Percentiles rank a stretch among this genome's conserved stretches.
phyloP scores from a whole-genome alignment of 2,329 filamentous ascomycete genomes.

The Diaporthe vaccinii region DNA sequence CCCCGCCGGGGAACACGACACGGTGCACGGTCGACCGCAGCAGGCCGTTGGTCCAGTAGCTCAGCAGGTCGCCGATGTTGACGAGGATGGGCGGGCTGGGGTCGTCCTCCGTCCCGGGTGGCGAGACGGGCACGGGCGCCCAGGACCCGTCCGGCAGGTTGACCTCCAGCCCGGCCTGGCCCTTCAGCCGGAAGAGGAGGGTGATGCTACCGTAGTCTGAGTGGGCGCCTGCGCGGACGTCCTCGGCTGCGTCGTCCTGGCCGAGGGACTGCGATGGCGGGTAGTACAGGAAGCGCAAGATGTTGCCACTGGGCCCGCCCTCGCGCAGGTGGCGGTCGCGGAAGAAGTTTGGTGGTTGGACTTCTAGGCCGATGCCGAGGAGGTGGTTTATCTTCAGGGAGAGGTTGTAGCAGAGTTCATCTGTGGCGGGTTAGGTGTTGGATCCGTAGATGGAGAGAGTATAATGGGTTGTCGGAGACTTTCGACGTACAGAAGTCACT shows the following conservation, averaged over 20 bases:
- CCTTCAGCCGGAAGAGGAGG: slow-evolving; percentile 86
- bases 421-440: slow-evolving; percentile 1
- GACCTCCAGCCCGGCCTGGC: slow-evolving; percentile 90
- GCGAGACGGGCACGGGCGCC: slow-evolving; percentile 77
- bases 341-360: slow-evolving; percentile 67
- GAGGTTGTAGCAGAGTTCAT: slow-evolving; percentile 40
- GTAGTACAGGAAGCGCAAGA: slow-evolving; percentile 81
- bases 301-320: slow-evolving; percentile 66
- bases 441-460: too few species aligned
- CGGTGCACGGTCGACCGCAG: slow-evolving; percentile 90
- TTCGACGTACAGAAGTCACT: slow-evolving; percentile 79
- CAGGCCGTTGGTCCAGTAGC: slow-evolving; percentile 92
- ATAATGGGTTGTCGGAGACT: slow-evolving; percentile 44
- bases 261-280: slow-evolving; percentile 63
- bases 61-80: slow-evolving; percentile 78
- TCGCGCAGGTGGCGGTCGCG: slow-evolving; percentile 62
- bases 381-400: slow-evolving; percentile 71
- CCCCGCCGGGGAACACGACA: slow-evolving; percentile 77
- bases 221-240: slow-evolving; percentile 91
- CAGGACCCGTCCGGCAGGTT: slow-evolving; percentile 68
- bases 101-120: slow-evolving; percentile 70
- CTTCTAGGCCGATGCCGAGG: slow-evolving; percentile 82
- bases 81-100: slow-evolving; percentile 82
- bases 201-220: slow-evolving; percentile 85
- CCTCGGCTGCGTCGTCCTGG: slow-evolving; percentile 59